phyloP scores from a whole-genome alignment of 306 rosid genomes.

The Quillaja saponaria region DNA sequence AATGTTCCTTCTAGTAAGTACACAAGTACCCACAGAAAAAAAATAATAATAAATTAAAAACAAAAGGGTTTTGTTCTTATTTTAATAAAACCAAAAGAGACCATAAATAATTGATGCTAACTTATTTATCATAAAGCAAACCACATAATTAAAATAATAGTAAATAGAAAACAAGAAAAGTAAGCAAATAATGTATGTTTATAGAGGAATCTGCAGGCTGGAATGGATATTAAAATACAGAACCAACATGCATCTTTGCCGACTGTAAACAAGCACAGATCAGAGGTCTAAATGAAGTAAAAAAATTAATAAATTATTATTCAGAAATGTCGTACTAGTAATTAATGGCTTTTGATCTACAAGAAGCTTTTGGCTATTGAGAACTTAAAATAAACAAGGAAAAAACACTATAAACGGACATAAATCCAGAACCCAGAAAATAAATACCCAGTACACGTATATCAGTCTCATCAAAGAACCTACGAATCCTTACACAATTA shows the following conservation, averaged over 20 bases:
- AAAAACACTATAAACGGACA: too few relatives aligned
- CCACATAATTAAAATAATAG: too few relatives aligned
- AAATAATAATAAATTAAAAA: neutral
- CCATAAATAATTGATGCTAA: too few relatives aligned
- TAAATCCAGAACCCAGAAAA: too few relatives aligned
- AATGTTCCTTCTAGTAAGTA: slow-evolving; percentile 36
- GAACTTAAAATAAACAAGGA: too few relatives aligned
- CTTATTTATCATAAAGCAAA: too few relatives aligned
- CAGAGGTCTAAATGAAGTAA: slow-evolving; percentile 25
- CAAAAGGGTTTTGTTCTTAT: slow-evolving; percentile 29
- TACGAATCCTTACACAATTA: too few relatives aligned
- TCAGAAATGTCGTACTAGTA: slow-evolving; percentile 21
- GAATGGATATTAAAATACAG: slow-evolving; percentile 37
- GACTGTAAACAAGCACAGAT: slow-evolving; percentile 36
- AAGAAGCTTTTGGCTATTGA: slow-evolving; percentile 26
- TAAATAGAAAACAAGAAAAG: slow-evolving; percentile 12
- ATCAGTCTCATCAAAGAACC: too few relatives aligned
- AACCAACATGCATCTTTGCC: slow-evolving; percentile 28
- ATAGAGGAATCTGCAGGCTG: slow-evolving; percentile 42
- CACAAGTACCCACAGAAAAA: slow-evolving; percentile 7
- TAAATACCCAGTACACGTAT: too few relatives aligned
- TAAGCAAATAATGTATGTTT: slow-evolving; percentile 1
- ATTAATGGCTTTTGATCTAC: slow-evolving; percentile 34
- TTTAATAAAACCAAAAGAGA: too few relatives aligned
- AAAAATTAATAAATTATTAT: slow-evolving; percentile 9